A percentile compares a stretch with the other conserved stretches of the same genome.
Evolutionary conservation across 345 rosid species (phyloP).

Genomic region (Triadica sebifera): DNA sequence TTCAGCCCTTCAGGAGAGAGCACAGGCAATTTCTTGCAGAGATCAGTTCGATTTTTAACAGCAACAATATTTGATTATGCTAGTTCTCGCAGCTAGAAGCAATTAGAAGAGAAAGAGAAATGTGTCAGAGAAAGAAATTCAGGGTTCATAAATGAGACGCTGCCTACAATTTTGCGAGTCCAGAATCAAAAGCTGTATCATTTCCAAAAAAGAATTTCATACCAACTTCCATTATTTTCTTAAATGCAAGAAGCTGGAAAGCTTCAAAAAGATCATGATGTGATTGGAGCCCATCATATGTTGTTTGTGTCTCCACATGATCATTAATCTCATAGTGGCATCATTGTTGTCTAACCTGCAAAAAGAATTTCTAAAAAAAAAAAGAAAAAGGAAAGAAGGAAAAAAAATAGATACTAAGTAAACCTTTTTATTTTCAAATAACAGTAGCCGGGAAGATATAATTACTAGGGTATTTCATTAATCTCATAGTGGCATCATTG

Average conservation of each 20-base stretch:
- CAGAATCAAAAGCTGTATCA: not conserved
- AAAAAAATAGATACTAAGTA: no score
- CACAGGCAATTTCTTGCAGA: conserved; percentile 73
- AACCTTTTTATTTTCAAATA: no score
- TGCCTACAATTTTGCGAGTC: not conserved
- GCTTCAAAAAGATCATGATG: conserved; percentile 85
- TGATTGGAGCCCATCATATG: conserved; percentile 83
- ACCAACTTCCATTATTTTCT: conserved; percentile 85
- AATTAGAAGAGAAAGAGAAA: conserved; percentile 13
- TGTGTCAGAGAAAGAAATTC: not conserved
- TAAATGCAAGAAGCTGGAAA: conserved; percentile 84
- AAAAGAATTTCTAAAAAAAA: no score
- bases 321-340: conserved; percentile 69
- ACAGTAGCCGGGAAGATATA: no score
- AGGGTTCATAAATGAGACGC: conserved; percentile 4
- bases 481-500: conserved; percentile 44
- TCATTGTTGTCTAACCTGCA: no score
- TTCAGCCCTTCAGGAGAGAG: conserved; percentile 73
- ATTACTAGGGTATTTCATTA: no score
- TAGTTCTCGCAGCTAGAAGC: conserved; percentile 72
- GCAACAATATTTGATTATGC: conserved; percentile 81
- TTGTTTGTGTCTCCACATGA: conserved; percentile 85
- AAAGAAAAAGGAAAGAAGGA: no score
- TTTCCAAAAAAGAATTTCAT: conserved; percentile 11
- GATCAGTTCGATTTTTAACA: conserved; percentile 82